Percentiles rank a stretch among this genome's conserved stretches.
Evolutionary conservation across 2,329 filamentous ascomycete species (phyloP).

Genomic region (Fusarium scirpi): DNA sequence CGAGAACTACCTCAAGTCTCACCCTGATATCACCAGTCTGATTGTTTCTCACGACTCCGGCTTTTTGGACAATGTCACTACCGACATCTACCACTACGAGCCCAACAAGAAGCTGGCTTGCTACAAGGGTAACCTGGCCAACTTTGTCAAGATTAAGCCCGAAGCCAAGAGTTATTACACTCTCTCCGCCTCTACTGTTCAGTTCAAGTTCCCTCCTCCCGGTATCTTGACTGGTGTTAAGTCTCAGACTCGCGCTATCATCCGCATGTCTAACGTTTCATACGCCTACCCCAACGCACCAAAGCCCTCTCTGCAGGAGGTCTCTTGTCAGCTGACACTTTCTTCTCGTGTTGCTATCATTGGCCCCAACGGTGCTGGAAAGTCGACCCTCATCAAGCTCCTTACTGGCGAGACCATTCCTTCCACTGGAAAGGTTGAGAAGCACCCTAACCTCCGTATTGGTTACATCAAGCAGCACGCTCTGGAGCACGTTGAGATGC

Average conservation of each 20-base stretch:
- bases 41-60: slow-evolving; percentile 99
- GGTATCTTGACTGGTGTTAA: slow-evolving; percentile 96
- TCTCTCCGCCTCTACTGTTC: slow-evolving; percentile 84
- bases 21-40: slow-evolving; percentile 95
- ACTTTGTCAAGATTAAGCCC: slow-evolving; percentile 88
- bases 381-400: slow-evolving; percentile 97
- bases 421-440: slow-evolving; percentile 88
- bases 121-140: slow-evolving; percentile 85
- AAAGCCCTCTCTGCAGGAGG: slow-evolving; percentile 89
- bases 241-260: slow-evolving; percentile 91
- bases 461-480: slow-evolving; percentile 99
- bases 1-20: slow-evolving; percentile 93
- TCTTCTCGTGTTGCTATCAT: slow-evolving; percentile 97
- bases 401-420: slow-evolving; percentile 93
- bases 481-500: slow-evolving; percentile 99
- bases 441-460: slow-evolving; percentile 98
- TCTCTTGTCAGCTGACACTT: slow-evolving; percentile 87
- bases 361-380: slow-evolving; percentile 96
- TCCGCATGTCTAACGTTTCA: slow-evolving; percentile 91
- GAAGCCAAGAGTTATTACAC: slow-evolving; percentile 99
- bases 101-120: slow-evolving; percentile 90
- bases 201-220: slow-evolving; percentile 98
- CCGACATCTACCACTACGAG: slow-evolving; percentile 99
- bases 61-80: slow-evolving; percentile 97
- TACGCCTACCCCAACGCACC: slow-evolving; percentile 92